A percentile compares a stretch with the other conserved stretches of the same genome.
These are phyloP conservation scores for Cornus controversa DNA, from an alignment of 148 eudicot genomes.

Conservation along the genomic window DNA sequence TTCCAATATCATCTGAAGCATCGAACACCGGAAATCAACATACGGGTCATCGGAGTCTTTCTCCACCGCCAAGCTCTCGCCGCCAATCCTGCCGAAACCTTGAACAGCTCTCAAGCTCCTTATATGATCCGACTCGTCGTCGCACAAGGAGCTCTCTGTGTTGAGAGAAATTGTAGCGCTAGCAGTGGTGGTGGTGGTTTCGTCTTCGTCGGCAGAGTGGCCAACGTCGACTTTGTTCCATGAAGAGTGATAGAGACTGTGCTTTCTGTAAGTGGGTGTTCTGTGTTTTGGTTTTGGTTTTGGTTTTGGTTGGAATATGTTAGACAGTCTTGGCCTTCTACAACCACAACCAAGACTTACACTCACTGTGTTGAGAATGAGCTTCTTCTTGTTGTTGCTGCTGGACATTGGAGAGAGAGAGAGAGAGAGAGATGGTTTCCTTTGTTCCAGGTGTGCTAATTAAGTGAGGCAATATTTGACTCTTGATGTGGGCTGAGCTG, in stretches of 20 bases:
- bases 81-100: slow-evolving; percentile 55
- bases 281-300: slow-evolving; percentile 25
- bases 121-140: slow-evolving; percentile 23
- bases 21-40: slow-evolving; percentile 74
- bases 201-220: slow-evolving; percentile 9
- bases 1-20: slow-evolving; percentile 93
- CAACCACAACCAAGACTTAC: slow-evolving; percentile 50
- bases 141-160: not conserved
- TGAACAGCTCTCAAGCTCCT: slow-evolving; percentile 32
- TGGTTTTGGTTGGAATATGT: slow-evolving; percentile 43
- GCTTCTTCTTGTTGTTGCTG: slow-evolving; percentile 19
- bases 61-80: slow-evolving; percentile 81
- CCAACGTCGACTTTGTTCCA: not conserved
- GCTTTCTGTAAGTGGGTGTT: slow-evolving; percentile 3
- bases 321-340: slow-evolving; percentile 40
- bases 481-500: not conserved
- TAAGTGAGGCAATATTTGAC: too few species aligned
- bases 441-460: too few species aligned
- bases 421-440: not conserved
- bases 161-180: not conserved
- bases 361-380: slow-evolving; percentile 33
- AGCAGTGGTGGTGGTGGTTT: slow-evolving; percentile 25
- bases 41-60: slow-evolving; percentile 92
- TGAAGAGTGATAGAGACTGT: slow-evolving; percentile 9
- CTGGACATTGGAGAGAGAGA: slow-evolving; percentile 39